phyloP scores from a whole-genome alignment of 2,329 filamentous ascomycete genomes.

The Fusarium sp. region DNA sequence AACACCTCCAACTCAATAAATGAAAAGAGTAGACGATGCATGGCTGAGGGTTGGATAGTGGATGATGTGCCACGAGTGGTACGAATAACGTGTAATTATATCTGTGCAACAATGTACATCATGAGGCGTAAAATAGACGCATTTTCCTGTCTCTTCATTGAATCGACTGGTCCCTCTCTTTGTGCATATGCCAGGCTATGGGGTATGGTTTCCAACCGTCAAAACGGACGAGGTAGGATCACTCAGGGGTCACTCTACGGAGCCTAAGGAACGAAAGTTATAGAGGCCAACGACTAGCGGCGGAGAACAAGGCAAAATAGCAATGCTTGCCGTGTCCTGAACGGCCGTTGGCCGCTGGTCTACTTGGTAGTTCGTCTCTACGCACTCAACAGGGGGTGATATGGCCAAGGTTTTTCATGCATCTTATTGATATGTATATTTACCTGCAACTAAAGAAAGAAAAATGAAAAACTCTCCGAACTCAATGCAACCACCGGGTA shows the following conservation, averaged over 20 bases:
- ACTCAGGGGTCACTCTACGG: background rate
- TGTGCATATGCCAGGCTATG: background rate
- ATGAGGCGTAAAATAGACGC: slow-evolving; percentile 48
- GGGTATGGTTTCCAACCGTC: background rate
- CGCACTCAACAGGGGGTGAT: background rate
- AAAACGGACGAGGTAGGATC: background rate
- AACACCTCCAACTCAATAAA: slow-evolving; percentile 38
- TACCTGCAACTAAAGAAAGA: background rate
- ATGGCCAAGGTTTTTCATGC: background rate
- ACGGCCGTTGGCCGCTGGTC: background rate
- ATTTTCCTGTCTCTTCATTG: slow-evolving; percentile 36
- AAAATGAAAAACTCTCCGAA: background rate
- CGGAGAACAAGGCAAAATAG: background rate
- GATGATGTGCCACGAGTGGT: slow-evolving; percentile 35
- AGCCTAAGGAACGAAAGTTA: background rate
- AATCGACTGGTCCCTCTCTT: background rate
- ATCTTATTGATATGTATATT: background rate
- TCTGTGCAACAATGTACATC: slow-evolving; percentile 50
- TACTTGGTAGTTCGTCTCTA: background rate
- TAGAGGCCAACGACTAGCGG: background rate
- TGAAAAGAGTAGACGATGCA: background rate
- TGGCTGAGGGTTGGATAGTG: slow-evolving; percentile 19
- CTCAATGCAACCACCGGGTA: background rate
- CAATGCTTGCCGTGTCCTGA: background rate
- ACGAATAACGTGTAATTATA: slow-evolving; percentile 50